phyloP scores from a whole-genome alignment of 148 eudicot species.

The Heliosperma pusillum region DNA sequence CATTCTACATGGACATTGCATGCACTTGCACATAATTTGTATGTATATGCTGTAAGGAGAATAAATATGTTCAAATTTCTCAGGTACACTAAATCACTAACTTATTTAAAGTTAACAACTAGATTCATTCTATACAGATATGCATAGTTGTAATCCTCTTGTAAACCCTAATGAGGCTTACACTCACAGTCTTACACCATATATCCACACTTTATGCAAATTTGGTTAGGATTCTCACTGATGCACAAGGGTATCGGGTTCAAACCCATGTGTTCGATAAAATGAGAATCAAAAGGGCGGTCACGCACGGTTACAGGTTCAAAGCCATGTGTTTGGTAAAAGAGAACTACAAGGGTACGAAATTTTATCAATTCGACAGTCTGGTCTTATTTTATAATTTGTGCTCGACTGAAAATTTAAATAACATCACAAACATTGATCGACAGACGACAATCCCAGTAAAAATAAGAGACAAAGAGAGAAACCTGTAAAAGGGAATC shows the following conservation, averaged over 20 bases:
- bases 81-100: too few relatives aligned
- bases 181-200: too few relatives aligned
- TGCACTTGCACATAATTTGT: neutral
- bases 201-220: too few relatives aligned
- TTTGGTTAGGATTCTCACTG: too few relatives aligned
- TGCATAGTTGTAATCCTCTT: too few relatives aligned
- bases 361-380: too few relatives aligned
- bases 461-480: neutral
- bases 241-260: neutral
- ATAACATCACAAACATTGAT: neutral
- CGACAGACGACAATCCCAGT: too few relatives aligned
- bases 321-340: neutral
- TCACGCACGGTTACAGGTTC: neutral
- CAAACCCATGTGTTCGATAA: neutral
- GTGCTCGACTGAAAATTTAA: neutral
- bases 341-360: neutral
- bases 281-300: neutral
- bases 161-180: too few relatives aligned
- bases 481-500: constrained; percentile 17
- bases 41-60: neutral
- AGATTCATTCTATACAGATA: too few relatives aligned
- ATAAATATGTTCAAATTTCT: too few relatives aligned
- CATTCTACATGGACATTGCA: neutral
- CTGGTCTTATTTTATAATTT: too few relatives aligned
- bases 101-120: too few relatives aligned